Base-by-base conservation (phyloP, 805 yeast species). In the Cyberlindnera euphorbiae region DNA sequence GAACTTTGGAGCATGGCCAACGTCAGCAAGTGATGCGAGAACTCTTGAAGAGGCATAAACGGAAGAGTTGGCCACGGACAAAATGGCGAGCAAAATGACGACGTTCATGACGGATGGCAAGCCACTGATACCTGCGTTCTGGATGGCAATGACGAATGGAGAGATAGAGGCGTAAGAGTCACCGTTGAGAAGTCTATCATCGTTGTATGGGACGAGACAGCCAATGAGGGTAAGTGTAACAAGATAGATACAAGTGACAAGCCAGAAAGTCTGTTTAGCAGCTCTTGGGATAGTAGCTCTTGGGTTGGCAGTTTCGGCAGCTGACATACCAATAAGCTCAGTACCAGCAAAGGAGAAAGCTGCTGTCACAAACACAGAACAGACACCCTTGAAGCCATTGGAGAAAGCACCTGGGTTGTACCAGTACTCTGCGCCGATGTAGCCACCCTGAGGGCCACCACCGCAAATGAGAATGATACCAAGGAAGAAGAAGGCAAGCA, bases 251-350 rank as follows among this genome's bases (percentile, higher is more conserved):
- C 78, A 57, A 16, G 79, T 63, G 38, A 83, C 78, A 58, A 89
- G 71, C 88, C 89, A 82, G 62, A 84, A 81, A 6, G 82, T 85
- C 63, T 83, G 88, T 60, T 81, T 82, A 39, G 80, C 75, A 27
- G 93, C 93, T 35, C 71, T 68, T 30, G 93, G 90, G 36, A 83
- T 67, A 3, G 82, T 62, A 37, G 66, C 67, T 48, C 81, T 66
- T 30, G 93, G 90, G 56, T 82, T 74, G 24, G 60, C 71, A 17
- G 86, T 69, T 58, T 84, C 94, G 8, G 89, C 87, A 19, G 89
- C 85, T 10, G 88, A 82, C 35, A 82, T 68, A 34, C 87, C 87
- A 30, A 74, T 73, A 48, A 82, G 64, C 60, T 82, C 90, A 18
- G 82, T 74, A 36, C 89, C 88, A 17, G 81, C 73, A 52, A 77